Base-by-base conservation (phyloP, 495 filamentous ascomycete species). In the Thermochaetoides thermophila region DNA sequence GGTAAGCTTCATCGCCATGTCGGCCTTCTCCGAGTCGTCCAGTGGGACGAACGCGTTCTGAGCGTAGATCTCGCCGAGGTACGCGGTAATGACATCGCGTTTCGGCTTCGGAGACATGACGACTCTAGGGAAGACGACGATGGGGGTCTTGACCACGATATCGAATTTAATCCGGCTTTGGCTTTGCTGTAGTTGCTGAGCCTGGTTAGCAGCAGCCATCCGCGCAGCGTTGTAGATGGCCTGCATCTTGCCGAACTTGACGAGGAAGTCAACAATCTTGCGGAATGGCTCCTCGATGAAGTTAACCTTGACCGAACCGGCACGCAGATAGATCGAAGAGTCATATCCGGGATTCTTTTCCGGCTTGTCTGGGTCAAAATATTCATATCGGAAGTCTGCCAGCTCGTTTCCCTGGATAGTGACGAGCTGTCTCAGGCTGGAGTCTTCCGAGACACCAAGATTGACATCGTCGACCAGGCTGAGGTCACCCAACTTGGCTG, bases 191-290 rank as follows among this genome's bases (percentile, higher is more conserved):
- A 97, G 66, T 52, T 95, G 83, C 31, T 71, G 91, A 5, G 89
- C 89, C 53, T 93, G 86, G 38, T 81, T 86, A 16, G 85, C 81
- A n/a, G 89, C 89, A 32, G 89, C 89, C 55, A 86, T 83, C 16
- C 91, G 74, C 14, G 89, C 89, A 13, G 89, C 87, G 52, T 97
- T 96, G 66, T 93, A 96, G 29, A 97, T 85, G 15, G 89, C 85
- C 56, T 96, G 89, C 89, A 97, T 97, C 58, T 92, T 92, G 37
- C 89, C 89, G 48, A 97, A 97, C 44, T 97, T 97, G 46, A 97
- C 82, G 18, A 85, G 64, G 56, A 96, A 97, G 48, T 93, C 81
- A 57, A 96, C 82, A 39, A 97, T 97, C 58, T 96, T 96, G 26
- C 91, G 79, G 61, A 94, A 96, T 4, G 89, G 89, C 50, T 96